A percentile compares a stretch with the other conserved stretches of the same genome.
Conservation (phyloP, 768 basidiomycete species). For the Leccinum boreale region DNA sequence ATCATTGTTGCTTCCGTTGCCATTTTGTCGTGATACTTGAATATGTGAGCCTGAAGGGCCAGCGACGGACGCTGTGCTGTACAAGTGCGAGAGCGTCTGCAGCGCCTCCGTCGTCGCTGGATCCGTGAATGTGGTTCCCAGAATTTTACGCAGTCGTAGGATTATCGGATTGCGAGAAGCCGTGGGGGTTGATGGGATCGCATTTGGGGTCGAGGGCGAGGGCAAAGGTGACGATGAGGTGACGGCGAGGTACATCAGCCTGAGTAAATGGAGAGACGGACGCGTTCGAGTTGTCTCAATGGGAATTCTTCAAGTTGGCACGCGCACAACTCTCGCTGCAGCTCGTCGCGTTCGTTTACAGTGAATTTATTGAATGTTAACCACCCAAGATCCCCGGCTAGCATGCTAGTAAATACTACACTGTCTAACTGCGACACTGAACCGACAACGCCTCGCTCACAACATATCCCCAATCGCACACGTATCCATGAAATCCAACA, state of each 20-base stretch:
- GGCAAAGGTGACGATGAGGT: neutral
- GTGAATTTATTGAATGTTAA: no score
- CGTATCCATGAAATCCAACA: conserved; percentile 48
- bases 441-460: conserved; percentile 3
- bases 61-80: conserved; percentile 36
- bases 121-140: conserved; percentile 78
- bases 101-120: conserved; percentile 77
- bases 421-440: neutral
- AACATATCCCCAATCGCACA: conserved; percentile 22
- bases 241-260: neutral
- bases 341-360: no score
- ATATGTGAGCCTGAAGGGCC: neutral
- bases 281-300: no score
- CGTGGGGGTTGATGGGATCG: neutral
- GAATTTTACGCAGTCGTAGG: conserved; percentile 86
- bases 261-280: no score
- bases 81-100: conserved; percentile 78
- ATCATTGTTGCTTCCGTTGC: conserved; percentile 22
- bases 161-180: conserved; percentile 67
- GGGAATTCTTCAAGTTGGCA: no score
- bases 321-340: no score
- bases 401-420: no score
- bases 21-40: conserved; percentile 18
- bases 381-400: no score
- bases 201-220: neutral